Evolutionary conservation across 768 basidiomycete species (phyloP).

Genomic region (Russula ochroleuca): DNA sequence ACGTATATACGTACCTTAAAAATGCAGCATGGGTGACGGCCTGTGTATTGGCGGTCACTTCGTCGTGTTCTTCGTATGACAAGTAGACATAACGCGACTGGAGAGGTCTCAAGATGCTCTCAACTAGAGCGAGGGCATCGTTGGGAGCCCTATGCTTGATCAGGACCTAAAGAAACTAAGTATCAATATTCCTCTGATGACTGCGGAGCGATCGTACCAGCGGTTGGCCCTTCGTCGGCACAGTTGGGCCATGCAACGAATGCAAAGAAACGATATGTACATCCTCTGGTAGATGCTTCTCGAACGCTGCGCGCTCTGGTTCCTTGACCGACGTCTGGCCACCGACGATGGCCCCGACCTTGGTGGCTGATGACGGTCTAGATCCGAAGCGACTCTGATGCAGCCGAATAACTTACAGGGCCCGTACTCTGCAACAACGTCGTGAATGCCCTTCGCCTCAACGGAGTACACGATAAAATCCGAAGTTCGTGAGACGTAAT

Average conservation of each 20-base stretch:
- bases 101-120: slow-evolving; percentile 75
- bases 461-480: slow-evolving; percentile 96
- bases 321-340: slow-evolving; percentile 98
- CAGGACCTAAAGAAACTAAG: slow-evolving; percentile 54
- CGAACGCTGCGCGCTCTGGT: slow-evolving; percentile 87
- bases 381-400: not conserved
- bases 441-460: slow-evolving; percentile 81
- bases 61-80: slow-evolving; percentile 94
- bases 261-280: slow-evolving; percentile 90
- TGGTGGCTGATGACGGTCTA: slow-evolving; percentile 60
- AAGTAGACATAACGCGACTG: slow-evolving; percentile 85
- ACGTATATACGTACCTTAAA: slow-evolving; percentile 56
- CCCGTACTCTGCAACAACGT: slow-evolving; percentile 83
- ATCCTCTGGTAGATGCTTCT: slow-evolving; percentile 79
- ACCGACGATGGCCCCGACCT: slow-evolving; percentile 84
- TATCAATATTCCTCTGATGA: not conserved
- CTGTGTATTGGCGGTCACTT: slow-evolving; percentile 96
- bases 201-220: slow-evolving; percentile 49
- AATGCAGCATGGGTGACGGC: slow-evolving; percentile 98
- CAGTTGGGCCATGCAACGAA: slow-evolving; percentile 89
- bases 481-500: slow-evolving; percentile 80
- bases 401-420: slow-evolving; percentile 60
- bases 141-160: slow-evolving; percentile 81
- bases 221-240: slow-evolving; percentile 85
- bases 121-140: slow-evolving; percentile 70